Evolutionary conservation across 139 green algal species (phyloP).

Genomic region (Picochlorum costavermella): DNA sequence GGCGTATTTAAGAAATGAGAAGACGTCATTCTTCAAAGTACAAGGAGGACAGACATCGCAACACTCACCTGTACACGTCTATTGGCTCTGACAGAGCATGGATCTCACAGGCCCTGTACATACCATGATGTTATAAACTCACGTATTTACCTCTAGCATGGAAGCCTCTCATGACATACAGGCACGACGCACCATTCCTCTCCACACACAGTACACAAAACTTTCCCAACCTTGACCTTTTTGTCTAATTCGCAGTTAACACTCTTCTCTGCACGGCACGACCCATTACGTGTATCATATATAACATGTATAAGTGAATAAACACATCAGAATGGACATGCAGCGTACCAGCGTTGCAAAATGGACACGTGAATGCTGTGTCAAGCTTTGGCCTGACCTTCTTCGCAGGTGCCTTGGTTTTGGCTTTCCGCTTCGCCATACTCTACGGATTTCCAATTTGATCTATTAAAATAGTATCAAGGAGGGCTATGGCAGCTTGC

Average conservation of each 20-base stretch:
- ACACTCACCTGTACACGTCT: constrained; percentile 42
- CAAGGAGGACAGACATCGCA: not conserved
- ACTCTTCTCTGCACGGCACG: constrained; percentile 26
- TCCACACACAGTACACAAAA: constrained; percentile 28
- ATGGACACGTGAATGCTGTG: constrained; percentile 52
- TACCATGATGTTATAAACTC: not conserved
- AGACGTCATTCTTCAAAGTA: no score
- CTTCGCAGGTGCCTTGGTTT: constrained; percentile 45
- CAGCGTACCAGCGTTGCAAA: constrained; percentile 51
- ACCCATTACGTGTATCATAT: no score
- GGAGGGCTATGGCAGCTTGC: not conserved
- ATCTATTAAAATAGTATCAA: constrained; percentile 1
- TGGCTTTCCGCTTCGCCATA: constrained; percentile 62
- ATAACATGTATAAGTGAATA: no score
- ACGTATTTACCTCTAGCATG: no score
- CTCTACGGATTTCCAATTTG: constrained; percentile 4
- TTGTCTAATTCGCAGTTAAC: constrained; percentile 46
- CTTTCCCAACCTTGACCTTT: constrained; percentile 24
- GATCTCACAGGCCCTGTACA: constrained; percentile 25
- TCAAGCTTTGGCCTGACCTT: constrained; percentile 52
- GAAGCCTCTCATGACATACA: no score
- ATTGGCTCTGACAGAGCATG: constrained; percentile 41
- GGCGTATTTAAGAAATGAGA: no score
- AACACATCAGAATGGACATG: no score
- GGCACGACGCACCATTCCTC: not conserved